phyloP scores from a whole-genome alignment of 371 early-diverging fungal genomes.

The Mortierella sp. region DNA sequence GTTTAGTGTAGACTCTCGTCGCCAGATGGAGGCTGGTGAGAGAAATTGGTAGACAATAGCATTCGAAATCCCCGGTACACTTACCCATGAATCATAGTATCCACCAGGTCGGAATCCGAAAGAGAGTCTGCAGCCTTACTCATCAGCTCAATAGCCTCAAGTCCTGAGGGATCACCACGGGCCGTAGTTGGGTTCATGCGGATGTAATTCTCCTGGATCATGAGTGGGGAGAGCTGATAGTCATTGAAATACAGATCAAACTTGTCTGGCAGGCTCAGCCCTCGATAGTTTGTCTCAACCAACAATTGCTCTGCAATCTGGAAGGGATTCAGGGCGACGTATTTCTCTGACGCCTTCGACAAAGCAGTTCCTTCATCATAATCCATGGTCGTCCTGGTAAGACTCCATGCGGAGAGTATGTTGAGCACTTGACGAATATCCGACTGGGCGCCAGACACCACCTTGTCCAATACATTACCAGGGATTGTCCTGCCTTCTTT shows the following conservation, averaged over 20 bases:
- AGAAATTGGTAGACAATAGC: too few relatives aligned
- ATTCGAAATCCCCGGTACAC: too few relatives aligned
- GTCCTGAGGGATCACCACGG: constrained; percentile 4
- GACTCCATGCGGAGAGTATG: constrained; percentile 89
- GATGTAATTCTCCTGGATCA: constrained; percentile 87
- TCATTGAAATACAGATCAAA: constrained; percentile 97
- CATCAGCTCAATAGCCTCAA: constrained; percentile 64
- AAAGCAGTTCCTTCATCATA: constrained; percentile 86
- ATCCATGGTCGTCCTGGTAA: constrained; percentile 71
- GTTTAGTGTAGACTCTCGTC: too few relatives aligned
- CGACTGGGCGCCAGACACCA: constrained; percentile 86
- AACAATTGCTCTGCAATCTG: constrained; percentile 86
- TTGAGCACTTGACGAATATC: constrained; percentile 99
- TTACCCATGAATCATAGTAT: constrained; percentile 82
- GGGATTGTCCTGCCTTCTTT: constrained; percentile 85
- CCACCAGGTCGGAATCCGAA: constrained; percentile 89
- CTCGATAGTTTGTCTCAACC: constrained; percentile 59
- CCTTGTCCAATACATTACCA: constrained; percentile 87
- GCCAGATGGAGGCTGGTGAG: too few relatives aligned
- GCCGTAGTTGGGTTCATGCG: constrained; percentile 49
- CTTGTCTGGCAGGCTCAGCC: constrained; percentile 75
- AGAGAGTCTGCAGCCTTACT: constrained; percentile 94
- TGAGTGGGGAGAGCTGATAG: constrained; percentile 87
- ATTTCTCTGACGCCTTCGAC: constrained; percentile 74
- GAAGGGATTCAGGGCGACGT: constrained; percentile 83